Evolutionary conservation across 1,284 basidiomycete genomes (phyloP), one percentile per base, ranked within the genome.

Genomic region (Leccinum angustisporum): DNA sequence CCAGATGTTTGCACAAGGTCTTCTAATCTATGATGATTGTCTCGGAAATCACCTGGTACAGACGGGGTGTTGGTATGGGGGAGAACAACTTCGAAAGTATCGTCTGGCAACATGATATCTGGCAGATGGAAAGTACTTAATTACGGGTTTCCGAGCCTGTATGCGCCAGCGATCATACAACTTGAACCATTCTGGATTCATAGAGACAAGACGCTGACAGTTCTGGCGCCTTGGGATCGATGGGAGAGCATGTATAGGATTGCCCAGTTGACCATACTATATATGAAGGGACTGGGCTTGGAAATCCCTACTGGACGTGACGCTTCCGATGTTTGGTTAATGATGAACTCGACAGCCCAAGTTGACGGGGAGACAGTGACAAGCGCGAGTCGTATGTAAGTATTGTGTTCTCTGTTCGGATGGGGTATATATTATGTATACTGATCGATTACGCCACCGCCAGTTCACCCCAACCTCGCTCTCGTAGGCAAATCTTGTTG

Each of bases 401-500:
- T 27, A 27, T 27, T 27, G 27, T 27, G 27, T 27, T 27, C 27
- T 27, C 27, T 27, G 36, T 14, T 36, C 14, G 34, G 14, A 36
- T 14, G 34, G 11, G 34, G 33, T 34, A 11, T 30, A 30, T 30
- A 21, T 21, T 21, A 21, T 21, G 21, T 30, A 30, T 30, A 7
- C 34, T 36, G 34, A 36, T 21, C 21, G 21, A 21, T 14, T 36
- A 7, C 34, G 34, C 34, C 34, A 36, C 7, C 34, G 43, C n/a
- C 61, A 86, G 83, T 86, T 86, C 69, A 83, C 27, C 81, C 85
- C 85, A 0, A 74, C 74, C 2, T 80, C 81, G 4, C 75, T 86
- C 10, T 81, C 81, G 3, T 68, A 78, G 30, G 79, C 77, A 0
- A 68, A 74, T 14, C 75, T 86, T 5, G 69, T 82, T 31, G 82